These are phyloP conservation scores for Penicillium expansum DNA, from an alignment of 2,329 filamentous ascomycete species.

Conservation along the genomic window DNA sequence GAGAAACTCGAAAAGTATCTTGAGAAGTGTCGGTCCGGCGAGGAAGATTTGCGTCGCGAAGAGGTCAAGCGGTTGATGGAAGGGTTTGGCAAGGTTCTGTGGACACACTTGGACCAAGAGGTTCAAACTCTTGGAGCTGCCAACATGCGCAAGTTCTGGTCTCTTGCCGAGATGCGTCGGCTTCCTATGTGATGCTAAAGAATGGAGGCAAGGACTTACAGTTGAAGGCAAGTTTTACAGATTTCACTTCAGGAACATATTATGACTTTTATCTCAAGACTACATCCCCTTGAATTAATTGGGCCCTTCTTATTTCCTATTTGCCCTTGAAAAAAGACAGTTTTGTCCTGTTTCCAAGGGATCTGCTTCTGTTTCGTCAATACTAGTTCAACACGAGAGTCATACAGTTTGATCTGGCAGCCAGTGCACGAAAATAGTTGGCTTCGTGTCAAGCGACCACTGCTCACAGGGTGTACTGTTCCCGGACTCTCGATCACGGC, in stretches of 20 bases:
- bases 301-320: not conserved
- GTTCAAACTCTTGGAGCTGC: conserved; percentile 74
- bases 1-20: conserved; percentile 67
- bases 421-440: not conserved
- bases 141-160: conserved; percentile 86
- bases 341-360: not conserved
- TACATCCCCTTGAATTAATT: not conserved
- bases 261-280: not conserved
- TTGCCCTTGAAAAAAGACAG: not conserved
- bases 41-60: conserved; percentile 55
- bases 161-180: conserved; percentile 66
- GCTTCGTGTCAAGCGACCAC: not conserved
- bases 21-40: conserved; percentile 58
- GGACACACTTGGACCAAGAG: conserved; percentile 81
- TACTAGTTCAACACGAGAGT: not conserved
- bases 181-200: conserved; percentile 60
- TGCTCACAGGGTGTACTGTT: not conserved
- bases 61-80: conserved; percentile 72
- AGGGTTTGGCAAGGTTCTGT: conserved; percentile 72
- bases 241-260: not conserved
- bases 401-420: not conserved
- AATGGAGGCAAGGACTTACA: not conserved
- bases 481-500: not conserved
- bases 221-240: not conserved
- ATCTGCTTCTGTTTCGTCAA: not conserved